Base-by-base conservation (phyloP, 192 early-diverging fungal species). In the Radiomyces spectabilis region DNA sequence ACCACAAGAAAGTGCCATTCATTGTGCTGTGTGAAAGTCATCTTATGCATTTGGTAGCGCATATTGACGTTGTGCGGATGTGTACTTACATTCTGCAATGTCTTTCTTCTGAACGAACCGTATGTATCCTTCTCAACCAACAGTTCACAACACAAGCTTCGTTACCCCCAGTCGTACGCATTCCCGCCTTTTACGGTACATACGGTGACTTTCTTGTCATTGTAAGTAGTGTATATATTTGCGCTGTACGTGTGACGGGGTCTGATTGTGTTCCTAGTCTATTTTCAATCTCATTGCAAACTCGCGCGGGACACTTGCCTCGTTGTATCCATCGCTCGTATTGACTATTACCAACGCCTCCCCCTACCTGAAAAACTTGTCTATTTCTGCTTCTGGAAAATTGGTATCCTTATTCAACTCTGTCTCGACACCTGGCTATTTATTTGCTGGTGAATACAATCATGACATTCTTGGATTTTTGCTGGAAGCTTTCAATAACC, bases 171-270 rank as follows among this genome's bases (percentile, higher is more conserved):
- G 24, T 68, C 82, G 33, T 21, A 16, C 24, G 15, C 26, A 5
- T 15, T 45, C 21, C 71, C 73, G 2, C 68, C 70, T 40, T 77
- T 80, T 26, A 73, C 41, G 75, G 83, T 4, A 82, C 77, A 18
- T 83, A 86, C 43, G 89, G 79, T 0, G 94, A 96, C 55, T 90
- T 86, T 69, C 68, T 94, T 49, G 81, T 93, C 46, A 69, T 85
- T 58, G 84, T 82, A 61, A n/a, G n/a, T n/a, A 68, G 72, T 58
- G 8, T 13, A 41, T 39, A 51, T 12, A 15, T 19, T 21, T 31
- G 0, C 19, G 10, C 37, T 57, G 8, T 15, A 38, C 6, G n/a
- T 16, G 16, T 45, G 27, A 19, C 16, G 1, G 41, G 18, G n/a
- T 12, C 5, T 57, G 9, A 47, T 8, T 29, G 7, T 0, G 16